These are phyloP conservation scores for Cicer pinnatifidum DNA, from an alignment of 306 rosid genomes.

Conservation along the genomic window DNA sequence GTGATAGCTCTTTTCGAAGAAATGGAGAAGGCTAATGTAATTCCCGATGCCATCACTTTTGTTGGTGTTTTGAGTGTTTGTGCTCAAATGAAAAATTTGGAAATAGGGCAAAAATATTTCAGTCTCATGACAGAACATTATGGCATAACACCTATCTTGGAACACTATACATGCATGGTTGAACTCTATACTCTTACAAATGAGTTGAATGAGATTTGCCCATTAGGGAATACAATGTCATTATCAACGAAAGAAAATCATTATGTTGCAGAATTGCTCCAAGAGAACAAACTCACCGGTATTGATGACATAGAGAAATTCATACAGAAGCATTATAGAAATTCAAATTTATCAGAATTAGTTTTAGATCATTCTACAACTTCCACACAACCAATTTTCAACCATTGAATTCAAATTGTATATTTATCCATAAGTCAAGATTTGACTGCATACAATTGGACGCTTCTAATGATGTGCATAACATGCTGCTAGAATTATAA, in stretches of 20 bases:
- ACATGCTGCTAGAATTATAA: background rate
- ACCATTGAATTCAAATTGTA: background rate
- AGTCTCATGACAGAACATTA: slow-evolving; percentile 57
- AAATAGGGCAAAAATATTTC: slow-evolving; percentile 50
- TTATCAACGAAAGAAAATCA: slow-evolving; percentile 36
- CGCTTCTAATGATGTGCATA: background rate
- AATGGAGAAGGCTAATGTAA: slow-evolving; percentile 50
- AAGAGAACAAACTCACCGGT: slow-evolving; percentile 36
- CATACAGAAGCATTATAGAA: slow-evolving; percentile 26
- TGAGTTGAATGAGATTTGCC: slow-evolving; percentile 41
- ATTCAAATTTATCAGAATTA: slow-evolving; percentile 24
- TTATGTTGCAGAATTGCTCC: slow-evolving; percentile 48
- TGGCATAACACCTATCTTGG: slow-evolving; percentile 59
- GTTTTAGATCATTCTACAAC: slow-evolving; percentile 32
- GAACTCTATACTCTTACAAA: slow-evolving; percentile 54
- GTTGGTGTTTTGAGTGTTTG: slow-evolving; percentile 54
- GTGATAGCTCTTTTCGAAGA: slow-evolving; percentile 54
- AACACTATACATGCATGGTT: slow-evolving; percentile 59
- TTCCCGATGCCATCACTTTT: slow-evolving; percentile 55
- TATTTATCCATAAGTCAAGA: too few relatives aligned
- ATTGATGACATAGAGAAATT: slow-evolving; percentile 41
- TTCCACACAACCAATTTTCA: background rate
- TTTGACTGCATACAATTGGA: background rate
- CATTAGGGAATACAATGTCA: slow-evolving; percentile 20
- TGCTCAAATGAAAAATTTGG: slow-evolving; percentile 39